These are phyloP conservation scores for Martensiomyces pterosporus DNA, from an alignment of 192 early-diverging fungal species.

Conservation along the genomic window DNA sequence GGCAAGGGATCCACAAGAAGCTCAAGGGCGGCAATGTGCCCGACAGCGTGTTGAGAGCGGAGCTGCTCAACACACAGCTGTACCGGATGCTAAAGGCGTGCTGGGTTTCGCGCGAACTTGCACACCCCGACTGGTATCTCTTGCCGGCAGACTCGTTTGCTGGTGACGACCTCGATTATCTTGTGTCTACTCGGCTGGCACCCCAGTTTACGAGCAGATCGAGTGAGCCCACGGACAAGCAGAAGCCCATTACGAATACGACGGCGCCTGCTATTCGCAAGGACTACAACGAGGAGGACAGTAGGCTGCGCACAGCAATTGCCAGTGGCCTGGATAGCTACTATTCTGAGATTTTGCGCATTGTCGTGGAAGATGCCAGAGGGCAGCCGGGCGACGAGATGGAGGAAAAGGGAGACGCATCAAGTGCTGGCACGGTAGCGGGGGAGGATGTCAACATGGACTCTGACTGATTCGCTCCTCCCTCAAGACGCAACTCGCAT, in stretches of 20 bases:
- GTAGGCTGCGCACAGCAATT: constrained; percentile 17
- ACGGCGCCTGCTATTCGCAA: constrained; percentile 13
- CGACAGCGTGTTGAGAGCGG: constrained; percentile 21
- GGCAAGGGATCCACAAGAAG: constrained; percentile 10
- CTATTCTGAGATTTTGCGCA: constrained; percentile 34
- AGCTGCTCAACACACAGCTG: constrained; percentile 20
- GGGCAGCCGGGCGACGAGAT: too few species aligned
- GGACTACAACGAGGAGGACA: constrained; percentile 28
- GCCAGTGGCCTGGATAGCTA: constrained; percentile 18
- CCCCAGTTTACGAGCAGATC: constrained; percentile 13
- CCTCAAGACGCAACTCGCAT: too few species aligned
- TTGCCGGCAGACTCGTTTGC: constrained; percentile 13
- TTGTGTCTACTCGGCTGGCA: constrained; percentile 16
- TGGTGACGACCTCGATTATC: constrained; percentile 12
- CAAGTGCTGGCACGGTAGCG: constrained; percentile 2
- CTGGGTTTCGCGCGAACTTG: constrained; percentile 17
- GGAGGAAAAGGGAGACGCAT: too few species aligned
- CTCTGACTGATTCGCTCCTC: constrained; percentile 12
- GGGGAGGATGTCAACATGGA: constrained; percentile 25
- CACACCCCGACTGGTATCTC: constrained; percentile 32
- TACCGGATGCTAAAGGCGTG: constrained; percentile 28
- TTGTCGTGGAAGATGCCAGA: constrained; percentile 19
- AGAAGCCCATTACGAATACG: constrained; percentile 12
- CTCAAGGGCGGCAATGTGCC: constrained; percentile 12
- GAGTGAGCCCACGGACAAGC: not conserved